phyloP scores from a whole-genome alignment of 169 alveolate genomes.

The Plasmodium gonderi region DNA sequence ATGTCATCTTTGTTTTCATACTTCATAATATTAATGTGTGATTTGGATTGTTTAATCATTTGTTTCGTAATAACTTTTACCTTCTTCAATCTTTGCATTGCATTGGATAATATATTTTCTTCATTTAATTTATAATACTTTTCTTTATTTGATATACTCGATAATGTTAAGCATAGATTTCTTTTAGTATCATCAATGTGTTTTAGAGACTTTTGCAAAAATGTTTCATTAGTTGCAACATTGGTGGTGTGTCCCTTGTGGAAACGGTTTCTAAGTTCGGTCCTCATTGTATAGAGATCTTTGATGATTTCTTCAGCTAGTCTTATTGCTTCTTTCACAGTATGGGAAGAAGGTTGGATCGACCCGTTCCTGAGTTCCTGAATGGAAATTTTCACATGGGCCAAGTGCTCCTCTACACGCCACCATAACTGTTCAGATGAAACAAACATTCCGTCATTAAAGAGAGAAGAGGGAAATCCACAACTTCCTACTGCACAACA shows the following conservation, averaged over 20 bases:
- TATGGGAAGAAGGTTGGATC: no score
- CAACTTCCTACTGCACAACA: neutral
- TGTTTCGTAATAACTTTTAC: neutral
- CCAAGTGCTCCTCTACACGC: neutral
- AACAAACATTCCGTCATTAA: neutral
- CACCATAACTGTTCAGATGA: neutral
- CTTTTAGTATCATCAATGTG: neutral
- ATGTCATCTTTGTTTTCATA: conserved; percentile 2
- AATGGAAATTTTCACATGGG: neutral
- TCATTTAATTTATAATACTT: neutral
- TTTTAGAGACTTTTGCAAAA: neutral
- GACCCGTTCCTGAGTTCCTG: no score
- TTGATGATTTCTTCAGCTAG: neutral
- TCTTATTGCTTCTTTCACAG: neutral
- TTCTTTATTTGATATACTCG: neutral
- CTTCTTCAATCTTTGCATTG: neutral
- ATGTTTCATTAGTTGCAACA: neutral
- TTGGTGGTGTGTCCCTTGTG: neutral
- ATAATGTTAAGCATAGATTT: neutral
- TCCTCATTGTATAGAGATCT: neutral
- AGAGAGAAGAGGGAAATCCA: neutral
- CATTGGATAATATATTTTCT: neutral
- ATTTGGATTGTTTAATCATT: neutral
- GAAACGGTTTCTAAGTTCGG: neutral
- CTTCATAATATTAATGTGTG: neutral